Percentiles rank a stretch among this genome's conserved stretches.
Evolutionary conservation across 208 protist genomes (phyloP).

Genomic region (Novymonas esmeraldas): DNA sequence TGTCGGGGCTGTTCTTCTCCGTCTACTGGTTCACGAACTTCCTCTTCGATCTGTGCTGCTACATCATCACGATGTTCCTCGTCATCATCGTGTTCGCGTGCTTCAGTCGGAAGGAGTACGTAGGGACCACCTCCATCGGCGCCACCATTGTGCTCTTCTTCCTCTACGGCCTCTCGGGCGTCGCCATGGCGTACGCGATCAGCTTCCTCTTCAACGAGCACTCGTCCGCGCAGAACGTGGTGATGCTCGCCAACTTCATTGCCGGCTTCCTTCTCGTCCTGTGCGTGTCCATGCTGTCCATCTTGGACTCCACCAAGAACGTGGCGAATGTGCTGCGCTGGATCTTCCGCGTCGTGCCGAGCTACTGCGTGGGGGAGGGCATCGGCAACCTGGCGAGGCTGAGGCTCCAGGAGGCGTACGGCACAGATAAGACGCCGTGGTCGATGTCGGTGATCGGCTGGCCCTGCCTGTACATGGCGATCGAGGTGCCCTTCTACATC

Average conservation of each 20-base stretch:
- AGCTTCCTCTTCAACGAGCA: slow-evolving; percentile 72
- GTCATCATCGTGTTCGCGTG: slow-evolving; percentile 61
- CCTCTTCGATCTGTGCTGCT: slow-evolving; percentile 70
- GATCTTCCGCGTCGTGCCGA: slow-evolving; percentile 72
- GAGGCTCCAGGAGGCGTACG: slow-evolving; percentile 30
- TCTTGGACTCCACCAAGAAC: slow-evolving; percentile 45
- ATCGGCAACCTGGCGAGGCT: slow-evolving; percentile 65
- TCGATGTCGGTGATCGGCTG: slow-evolving; percentile 52
- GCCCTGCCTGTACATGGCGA: slow-evolving; percentile 65
- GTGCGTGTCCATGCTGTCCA: slow-evolving; percentile 47
- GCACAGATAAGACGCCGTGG: slow-evolving; percentile 35
- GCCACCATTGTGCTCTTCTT: slow-evolving; percentile 60
- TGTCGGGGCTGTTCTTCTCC: slow-evolving; percentile 62
- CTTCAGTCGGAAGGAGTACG: slow-evolving; percentile 69
- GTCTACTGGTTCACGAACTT: slow-evolving; percentile 84
- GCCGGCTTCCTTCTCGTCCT: slow-evolving; percentile 76
- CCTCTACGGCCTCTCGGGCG: slow-evolving; percentile 64
- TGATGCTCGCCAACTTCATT: slow-evolving; percentile 80
- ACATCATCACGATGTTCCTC: slow-evolving; percentile 63
- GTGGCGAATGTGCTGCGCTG: slow-evolving; percentile 43
- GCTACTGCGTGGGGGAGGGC: slow-evolving; percentile 78
- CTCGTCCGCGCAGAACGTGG: slow-evolving; percentile 66
- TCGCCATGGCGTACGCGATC: slow-evolving; percentile 63
- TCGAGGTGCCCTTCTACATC: slow-evolving; percentile 56
- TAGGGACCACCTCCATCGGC: slow-evolving; percentile 38